These are phyloP conservation scores for Maudiozyma saulgeensis DNA, from an alignment of 805 yeast genomes.

Conservation along the genomic window DNA sequence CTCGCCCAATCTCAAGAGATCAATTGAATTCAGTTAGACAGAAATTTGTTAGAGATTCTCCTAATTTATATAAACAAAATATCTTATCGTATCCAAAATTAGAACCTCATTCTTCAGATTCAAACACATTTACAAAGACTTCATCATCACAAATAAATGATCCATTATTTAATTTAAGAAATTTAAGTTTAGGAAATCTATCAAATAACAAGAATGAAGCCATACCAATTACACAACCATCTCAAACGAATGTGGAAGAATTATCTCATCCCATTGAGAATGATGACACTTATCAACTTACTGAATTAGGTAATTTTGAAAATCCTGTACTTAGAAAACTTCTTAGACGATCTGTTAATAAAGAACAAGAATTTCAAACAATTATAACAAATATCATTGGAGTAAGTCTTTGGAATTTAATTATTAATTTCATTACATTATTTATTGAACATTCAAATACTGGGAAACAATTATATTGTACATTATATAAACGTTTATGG, in stretches of 20 bases:
- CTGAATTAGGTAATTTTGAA: constrained; percentile 21
- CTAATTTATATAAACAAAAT: constrained; percentile 19
- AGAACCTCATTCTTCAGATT: too few species aligned
- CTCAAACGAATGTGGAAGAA: not conserved
- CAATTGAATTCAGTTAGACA: constrained; percentile 15
- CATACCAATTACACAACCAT: too few species aligned
- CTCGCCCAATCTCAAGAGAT: constrained; percentile 2
- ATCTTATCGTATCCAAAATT: constrained; percentile 7
- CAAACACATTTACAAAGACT: too few species aligned
- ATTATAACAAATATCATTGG: constrained; percentile 28
- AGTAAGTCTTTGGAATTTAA: constrained; percentile 25
- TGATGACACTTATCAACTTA: not conserved
- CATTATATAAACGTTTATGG: not conserved
- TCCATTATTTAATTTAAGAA: not conserved
- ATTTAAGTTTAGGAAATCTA: not conserved
- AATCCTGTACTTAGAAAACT: constrained; percentile 24
- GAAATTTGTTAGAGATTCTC: constrained; percentile 19
- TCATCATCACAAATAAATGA: not conserved
- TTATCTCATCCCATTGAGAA: not conserved
- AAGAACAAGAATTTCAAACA: constrained; percentile 32
- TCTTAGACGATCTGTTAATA: constrained; percentile 32
- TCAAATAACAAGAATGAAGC: not conserved
- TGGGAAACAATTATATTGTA: constrained; percentile 3
- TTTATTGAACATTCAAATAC: constrained; percentile 11
- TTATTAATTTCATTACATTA: constrained; percentile 13